Percentiles rank a stretch among this genome's conserved stretches.
These are phyloP conservation scores for Rhododendron ferrugineum DNA, from an alignment of 148 eudicot species.

Conservation along the genomic window DNA sequence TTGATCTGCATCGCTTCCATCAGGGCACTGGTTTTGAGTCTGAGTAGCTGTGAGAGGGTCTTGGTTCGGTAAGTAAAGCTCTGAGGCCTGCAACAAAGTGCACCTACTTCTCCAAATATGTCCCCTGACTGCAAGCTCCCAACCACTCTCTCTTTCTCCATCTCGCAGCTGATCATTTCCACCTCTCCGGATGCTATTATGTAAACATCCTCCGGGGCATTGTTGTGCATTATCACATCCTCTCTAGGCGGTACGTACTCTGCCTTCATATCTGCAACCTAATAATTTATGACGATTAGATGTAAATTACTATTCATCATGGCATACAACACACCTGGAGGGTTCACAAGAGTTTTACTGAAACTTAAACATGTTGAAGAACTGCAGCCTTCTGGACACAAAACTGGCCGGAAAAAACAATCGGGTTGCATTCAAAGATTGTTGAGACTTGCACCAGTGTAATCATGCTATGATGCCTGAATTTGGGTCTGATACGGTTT, in stretches of 20 bases:
- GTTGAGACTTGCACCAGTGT: background rate
- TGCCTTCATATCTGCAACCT: slow-evolving; percentile 78
- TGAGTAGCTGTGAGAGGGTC: slow-evolving; percentile 69
- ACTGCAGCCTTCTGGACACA: background rate
- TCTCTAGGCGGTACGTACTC: slow-evolving; percentile 90
- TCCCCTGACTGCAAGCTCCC: slow-evolving; percentile 47
- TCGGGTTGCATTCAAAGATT: background rate
- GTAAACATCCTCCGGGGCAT: slow-evolving; percentile 68
- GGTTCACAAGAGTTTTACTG: background rate
- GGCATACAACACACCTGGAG: background rate
- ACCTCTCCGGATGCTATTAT: slow-evolving; percentile 81
- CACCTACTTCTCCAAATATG: slow-evolving; percentile 85
- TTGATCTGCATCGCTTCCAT: slow-evolving; percentile 49
- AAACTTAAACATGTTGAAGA: background rate
- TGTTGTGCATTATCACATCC: slow-evolving; percentile 70
- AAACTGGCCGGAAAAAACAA: background rate
- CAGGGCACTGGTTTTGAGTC: slow-evolving; percentile 49
- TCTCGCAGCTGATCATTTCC: slow-evolving; percentile 49
- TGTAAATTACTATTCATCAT: background rate
- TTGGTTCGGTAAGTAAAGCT: slow-evolving; percentile 62
- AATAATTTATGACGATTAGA: background rate
- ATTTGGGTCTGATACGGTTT: background rate
- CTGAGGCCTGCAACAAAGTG: slow-evolving; percentile 65
- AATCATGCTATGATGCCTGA: background rate
- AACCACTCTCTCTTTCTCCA: slow-evolving; percentile 44